A percentile compares a stretch with the other conserved stretches of the same genome.
Conservation (phyloP, 2,329 filamentous ascomycete species). For the Colletotrichum tanaceti region DNA sequence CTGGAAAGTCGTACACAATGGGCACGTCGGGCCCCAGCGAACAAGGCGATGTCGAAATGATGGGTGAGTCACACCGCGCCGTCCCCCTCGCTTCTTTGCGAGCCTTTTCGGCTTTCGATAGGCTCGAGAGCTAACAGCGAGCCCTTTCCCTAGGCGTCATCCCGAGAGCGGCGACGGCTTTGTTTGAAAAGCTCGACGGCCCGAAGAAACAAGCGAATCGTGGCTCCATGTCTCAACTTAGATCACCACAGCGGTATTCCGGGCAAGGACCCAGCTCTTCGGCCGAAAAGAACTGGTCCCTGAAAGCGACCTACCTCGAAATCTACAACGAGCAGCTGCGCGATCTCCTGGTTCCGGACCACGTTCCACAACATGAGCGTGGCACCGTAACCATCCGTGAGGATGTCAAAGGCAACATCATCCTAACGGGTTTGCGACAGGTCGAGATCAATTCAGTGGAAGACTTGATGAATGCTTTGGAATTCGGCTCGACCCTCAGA, state of each 20-base stretch:
- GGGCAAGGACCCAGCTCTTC: conserved; percentile 58
- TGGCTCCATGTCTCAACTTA: conserved; percentile 79
- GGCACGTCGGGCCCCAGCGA: conserved; percentile 89
- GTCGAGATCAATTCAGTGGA: conserved; percentile 91
- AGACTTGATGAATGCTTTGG: conserved; percentile 87
- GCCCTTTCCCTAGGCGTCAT: conserved; percentile 79
- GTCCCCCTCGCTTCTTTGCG: neutral
- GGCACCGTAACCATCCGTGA: conserved; percentile 90
- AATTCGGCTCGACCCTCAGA: conserved; percentile 92
- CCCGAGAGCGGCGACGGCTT: conserved; percentile 83
- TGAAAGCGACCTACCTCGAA: conserved; percentile 95
- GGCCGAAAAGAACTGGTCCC: conserved; percentile 82
- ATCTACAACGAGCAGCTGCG: conserved; percentile 98
- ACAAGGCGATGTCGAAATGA: conserved; percentile 74
- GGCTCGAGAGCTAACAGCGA: conserved; percentile 4
- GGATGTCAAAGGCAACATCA: conserved; percentile 92
- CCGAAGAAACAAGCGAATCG: conserved; percentile 64
- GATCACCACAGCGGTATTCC: conserved; percentile 83
- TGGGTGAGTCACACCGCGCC: conserved; percentile 72
- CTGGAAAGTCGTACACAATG: conserved; percentile 99
- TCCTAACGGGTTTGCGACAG: conserved; percentile 89
- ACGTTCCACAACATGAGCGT: conserved; percentile 76
- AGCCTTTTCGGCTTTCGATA: neutral
- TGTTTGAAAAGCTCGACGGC: conserved; percentile 89
- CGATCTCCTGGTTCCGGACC: conserved; percentile 86